These are phyloP conservation scores for Pichia sp. DNA, from an alignment of 1,139 yeast species.

Conservation along the genomic window DNA sequence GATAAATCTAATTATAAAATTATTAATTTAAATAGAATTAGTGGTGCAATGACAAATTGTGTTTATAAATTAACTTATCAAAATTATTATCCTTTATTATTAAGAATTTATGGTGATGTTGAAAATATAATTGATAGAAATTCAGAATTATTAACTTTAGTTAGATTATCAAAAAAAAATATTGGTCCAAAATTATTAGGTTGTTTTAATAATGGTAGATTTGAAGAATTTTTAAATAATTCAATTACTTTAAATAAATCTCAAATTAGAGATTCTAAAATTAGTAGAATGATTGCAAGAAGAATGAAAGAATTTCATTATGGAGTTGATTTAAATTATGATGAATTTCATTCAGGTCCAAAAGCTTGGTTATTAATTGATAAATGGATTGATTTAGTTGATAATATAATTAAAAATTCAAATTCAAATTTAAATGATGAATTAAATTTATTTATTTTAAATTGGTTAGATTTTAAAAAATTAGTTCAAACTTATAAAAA, in stretches of 20 bases:
- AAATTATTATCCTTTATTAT: conserved; percentile 40
- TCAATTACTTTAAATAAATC: conserved; percentile 67
- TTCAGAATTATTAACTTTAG: conserved; percentile 64
- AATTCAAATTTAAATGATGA: conserved; percentile 30
- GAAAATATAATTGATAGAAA: conserved; percentile 84
- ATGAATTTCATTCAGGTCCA: conserved; percentile 53
- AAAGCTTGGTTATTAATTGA: conserved; percentile 62
- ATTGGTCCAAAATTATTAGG: conserved; percentile 91
- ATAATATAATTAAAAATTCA: conserved; percentile 32
- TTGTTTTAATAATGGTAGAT: conserved; percentile 82
- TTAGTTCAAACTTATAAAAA: conserved; percentile 45
- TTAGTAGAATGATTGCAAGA: conserved; percentile 82
- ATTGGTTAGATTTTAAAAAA: conserved; percentile 44
- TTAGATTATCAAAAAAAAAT: conserved; percentile 64
- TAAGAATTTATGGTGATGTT: conserved; percentile 89
- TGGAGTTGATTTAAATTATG: conserved; percentile 58
- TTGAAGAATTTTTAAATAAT: conserved; percentile 84
- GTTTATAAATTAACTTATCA: conserved; percentile 60
- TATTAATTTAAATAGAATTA: conserved; percentile 56
- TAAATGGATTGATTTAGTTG: conserved; percentile 65
- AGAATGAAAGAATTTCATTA: conserved; percentile 93
- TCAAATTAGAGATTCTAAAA: conserved; percentile 68
- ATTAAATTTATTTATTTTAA: conserved; percentile 41
- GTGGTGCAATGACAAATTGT: conserved; percentile 92
- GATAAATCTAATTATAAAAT: conserved; percentile 31